Evolutionary conservation across 2,329 filamentous ascomycete genomes (phyloP), one percentile per base, ranked within the genome.

Genomic region (Penicillium olsonii): DNA sequence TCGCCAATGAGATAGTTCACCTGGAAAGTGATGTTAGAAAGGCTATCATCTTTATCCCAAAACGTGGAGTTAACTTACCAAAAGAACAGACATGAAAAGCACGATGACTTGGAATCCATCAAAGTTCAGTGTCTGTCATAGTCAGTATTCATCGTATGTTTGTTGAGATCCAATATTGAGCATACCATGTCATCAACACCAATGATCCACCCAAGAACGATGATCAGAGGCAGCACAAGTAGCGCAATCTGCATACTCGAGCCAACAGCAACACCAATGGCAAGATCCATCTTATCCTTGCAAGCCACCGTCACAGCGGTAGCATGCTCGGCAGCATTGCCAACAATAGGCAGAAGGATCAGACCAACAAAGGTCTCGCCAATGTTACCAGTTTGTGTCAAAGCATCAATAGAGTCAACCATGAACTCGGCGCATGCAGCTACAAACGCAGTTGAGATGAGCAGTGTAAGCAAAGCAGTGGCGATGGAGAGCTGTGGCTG

Each of bases 71-170:
- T 10, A 14, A 56, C 66, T 42, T 62, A 71, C 75, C 52, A 78
- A 57, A 22, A 78, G 61, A 17, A 78, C 72, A n/a, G 74, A 70
- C 19, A 85, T 78, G 52, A 86, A 85, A 2, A 85, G 68, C 1
- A 82, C 71, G 2, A 78, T 87, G 12, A 96, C 85, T 73, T 96
- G 90, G 76, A 96, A 96, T 1, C 85, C 85, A 65, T 95, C 90
- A 67, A 96, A 94, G 68, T 87, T 87, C 5, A 95, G 80, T 17
- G 85, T 89, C 69, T 71, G 42, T 22, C 22, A 41, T 19, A 42
- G 29, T 60, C 51, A 64, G 56, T 52, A 38, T 33, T 12, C 12
- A 37, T 19, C 12, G 1, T 17, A 5, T n/a, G 8, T 24, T 24
- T 8, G 22, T 5, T 24, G 8, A 24, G 22, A 24, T 24, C 22